Percentiles rank a stretch among this genome's conserved stretches.
Conservation (phyloP, 768 basidiomycete species). For the Mycena venus region DNA sequence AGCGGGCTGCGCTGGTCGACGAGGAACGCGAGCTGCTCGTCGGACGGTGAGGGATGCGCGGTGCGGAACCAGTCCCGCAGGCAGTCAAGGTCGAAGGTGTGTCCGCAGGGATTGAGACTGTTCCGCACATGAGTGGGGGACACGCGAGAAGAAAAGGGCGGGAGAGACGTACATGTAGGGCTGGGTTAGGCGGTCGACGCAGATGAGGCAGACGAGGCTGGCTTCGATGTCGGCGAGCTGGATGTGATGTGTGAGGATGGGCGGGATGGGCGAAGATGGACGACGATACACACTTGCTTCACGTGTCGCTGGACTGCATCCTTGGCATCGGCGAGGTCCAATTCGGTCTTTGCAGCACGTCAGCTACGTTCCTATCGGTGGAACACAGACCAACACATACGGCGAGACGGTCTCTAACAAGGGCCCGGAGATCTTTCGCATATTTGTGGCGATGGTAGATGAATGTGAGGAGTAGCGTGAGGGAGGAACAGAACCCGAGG, state of each 20-base stretch:
- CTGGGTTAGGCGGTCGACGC: slow-evolving; percentile 19
- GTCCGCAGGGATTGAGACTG: slow-evolving; percentile 25
- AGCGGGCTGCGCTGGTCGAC: no score
- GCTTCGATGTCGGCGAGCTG: no score
- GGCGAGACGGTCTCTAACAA: neutral
- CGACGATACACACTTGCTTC: neutral
- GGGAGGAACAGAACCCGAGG: neutral
- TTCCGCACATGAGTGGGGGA: neutral
- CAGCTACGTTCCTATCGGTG: neutral
- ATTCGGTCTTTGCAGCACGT: neutral
- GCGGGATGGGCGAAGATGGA: no score
- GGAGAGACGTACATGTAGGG: slow-evolving; percentile 25
- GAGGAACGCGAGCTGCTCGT: no score
- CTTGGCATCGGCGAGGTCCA: neutral
- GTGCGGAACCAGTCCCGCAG: no score
- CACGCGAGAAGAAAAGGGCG: no score
- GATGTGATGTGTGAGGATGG: neutral
- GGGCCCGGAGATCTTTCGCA: neutral
- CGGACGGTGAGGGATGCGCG: no score
- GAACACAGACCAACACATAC: neutral
- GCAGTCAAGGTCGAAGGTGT: no score
- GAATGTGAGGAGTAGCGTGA: neutral
- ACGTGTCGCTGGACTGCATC: neutral
- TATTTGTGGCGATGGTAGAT: slow-evolving; percentile 1
- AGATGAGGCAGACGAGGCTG: no score